Evolutionary conservation across 805 yeast genomes (phyloP), one percentile per base, ranked within the genome.

Genomic region (Yamadazyma scolyti): DNA sequence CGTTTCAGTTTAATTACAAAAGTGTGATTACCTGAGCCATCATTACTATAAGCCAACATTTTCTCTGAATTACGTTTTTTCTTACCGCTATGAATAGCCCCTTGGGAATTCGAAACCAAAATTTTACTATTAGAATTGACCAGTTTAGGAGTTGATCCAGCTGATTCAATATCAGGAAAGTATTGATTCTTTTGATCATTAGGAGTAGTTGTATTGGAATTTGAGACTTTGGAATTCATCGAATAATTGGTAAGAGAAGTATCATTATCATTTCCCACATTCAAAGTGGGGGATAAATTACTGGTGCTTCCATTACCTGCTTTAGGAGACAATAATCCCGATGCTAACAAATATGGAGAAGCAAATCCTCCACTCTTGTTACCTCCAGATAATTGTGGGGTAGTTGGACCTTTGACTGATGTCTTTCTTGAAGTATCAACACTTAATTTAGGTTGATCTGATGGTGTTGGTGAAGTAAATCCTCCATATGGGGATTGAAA

Each of bases 301-400:
- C 51, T 40, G n/a, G n/a, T n/a, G n/a, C n/a, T n/a, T 14, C 36
- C 40, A 5, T 47, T 53, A 22, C 49, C 45, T 13, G 33, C 37
- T 39, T 65, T 69, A 2, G 83, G 81, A 0, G 84, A 71, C 29
- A 71, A 48, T 18, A 74, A 47, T 1, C 84, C 85, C 0, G 83
- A 73, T 0, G 85, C 82, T 36, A 79, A 54, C 27, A 79, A 60
- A 43, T 78, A 82, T 2, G 88, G 87, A 5, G 87, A 79, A 0
- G 80, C 71, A 50, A 81, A 73, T 0, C 86, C 86, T 9, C 38
- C 32, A 17, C 36, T 41, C 10, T 27, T 17, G 9, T 33, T 23
- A 10, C 10, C 9, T 9, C 11, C 7, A 19, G 23, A 16, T 5
- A 28, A 3, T 20, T 61, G 67, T 2, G 70, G 65, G 1, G 73